Evolutionary conservation across 1,139 yeast genomes (phyloP), one percentile per base, ranked within the genome.

Genomic region (Geotrichum europaeum): DNA sequence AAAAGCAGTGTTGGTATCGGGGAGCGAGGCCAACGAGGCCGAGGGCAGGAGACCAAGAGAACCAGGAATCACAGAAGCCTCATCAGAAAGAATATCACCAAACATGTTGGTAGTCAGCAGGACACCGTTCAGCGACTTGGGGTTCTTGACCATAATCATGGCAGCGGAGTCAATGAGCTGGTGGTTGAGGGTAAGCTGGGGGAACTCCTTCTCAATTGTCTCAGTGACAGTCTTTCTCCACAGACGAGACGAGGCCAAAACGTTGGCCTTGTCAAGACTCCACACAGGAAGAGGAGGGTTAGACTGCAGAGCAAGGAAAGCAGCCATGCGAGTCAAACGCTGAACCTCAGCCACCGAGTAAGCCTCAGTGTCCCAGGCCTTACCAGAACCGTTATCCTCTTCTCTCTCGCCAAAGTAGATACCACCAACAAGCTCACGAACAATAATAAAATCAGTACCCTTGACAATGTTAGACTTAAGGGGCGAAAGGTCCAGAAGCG

Each of bases 151-250:
- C 69, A 94, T 79, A 70, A 92, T 91, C 99, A 94, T 94, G 57
- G 99, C 98, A 57, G 99, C 99, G 12, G 97, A 90, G 76, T 94
- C 99, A 70, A 94, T 92, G 76, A 94, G 84, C 79, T 94, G 99
- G 76, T 94, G 97, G 74, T 92, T 89, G 51, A 91, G 80, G 18
- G 81, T 81, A 69, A 94, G 80, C 70, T 85, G 88, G 58, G 99
- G 99, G 80, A 94, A 94, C 75, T 94, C 99, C 64, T 84, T 84
- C 65, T 80, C 77, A 67, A 94, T 87, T 53, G 94, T 89, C 72
- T 86, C 84, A 67, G 90, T 90, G 53, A 92, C 97, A 25, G 96
- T 89, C 73, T 83, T 85, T 78, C 99, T 85, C 99, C 99, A 94
- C 70, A 94, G 81, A 76, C 99, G 85, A 49, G 97, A 90, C 28